phyloP scores from a whole-genome alignment of 2,329 filamentous ascomycete species.

The Aspergillus sp. region DNA sequence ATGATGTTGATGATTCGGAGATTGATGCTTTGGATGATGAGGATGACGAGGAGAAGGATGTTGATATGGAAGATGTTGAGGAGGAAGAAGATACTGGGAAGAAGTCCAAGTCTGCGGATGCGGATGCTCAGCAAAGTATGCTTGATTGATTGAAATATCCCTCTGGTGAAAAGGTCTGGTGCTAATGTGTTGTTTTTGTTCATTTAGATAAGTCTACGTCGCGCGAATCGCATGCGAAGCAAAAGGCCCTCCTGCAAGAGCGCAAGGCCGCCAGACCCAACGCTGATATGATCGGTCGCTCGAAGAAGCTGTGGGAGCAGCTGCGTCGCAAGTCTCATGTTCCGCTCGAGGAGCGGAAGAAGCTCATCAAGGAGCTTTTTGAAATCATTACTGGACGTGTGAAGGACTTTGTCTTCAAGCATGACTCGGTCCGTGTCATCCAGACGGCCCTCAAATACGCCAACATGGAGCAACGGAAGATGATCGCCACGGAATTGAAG shows the following conservation, averaged over 20 bases:
- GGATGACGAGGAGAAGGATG: constrained; percentile 56
- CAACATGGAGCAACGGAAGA: constrained; percentile 76
- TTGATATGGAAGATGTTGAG: constrained; percentile 44
- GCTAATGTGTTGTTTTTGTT: constrained; percentile 15
- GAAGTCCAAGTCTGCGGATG: constrained; percentile 18
- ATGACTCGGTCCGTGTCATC: constrained; percentile 93
- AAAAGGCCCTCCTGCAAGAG: constrained; percentile 83
- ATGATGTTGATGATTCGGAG: constrained; percentile 50
- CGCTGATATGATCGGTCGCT: constrained; percentile 81
- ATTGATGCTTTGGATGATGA: constrained; percentile 51
- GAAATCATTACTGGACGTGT: constrained; percentile 86
- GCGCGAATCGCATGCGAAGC: constrained; percentile 87
- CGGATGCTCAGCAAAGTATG: constrained; percentile 31
- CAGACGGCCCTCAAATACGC: constrained; percentile 98
- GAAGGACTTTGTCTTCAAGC: constrained; percentile 96
- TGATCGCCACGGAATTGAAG: constrained; percentile 83
- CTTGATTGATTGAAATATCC: constrained; percentile 12
- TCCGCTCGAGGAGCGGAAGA: constrained; percentile 81
- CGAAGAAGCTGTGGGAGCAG: constrained; percentile 97
- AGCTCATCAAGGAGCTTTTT: constrained; percentile 86
- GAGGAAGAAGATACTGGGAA: constrained; percentile 22
- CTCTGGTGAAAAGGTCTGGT: constrained; percentile 13
- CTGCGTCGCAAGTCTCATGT: constrained; percentile 92
- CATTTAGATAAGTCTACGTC: constrained; percentile 66
- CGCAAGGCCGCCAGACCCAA: constrained; percentile 92